Evolutionary conservation across 305 asterid species (phyloP), one percentile per base, ranked within the genome.

Genomic region (Fraxinus velutina): DNA sequence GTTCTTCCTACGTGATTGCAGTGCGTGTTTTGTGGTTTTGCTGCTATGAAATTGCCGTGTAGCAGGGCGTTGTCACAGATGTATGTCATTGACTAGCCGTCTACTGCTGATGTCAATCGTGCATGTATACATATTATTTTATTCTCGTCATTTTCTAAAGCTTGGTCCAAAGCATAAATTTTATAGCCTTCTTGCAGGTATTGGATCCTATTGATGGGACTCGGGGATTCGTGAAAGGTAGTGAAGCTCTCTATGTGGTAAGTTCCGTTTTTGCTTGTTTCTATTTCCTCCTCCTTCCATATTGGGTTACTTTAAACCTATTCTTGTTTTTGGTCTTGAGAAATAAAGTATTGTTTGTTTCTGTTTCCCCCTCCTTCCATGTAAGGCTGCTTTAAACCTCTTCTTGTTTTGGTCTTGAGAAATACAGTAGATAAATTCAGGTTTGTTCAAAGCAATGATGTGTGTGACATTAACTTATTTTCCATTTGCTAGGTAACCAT

Each of bases 121-220:
- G 24, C 4, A 55, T 57, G 13, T 32, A 30, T 52, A 27, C 27
- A 73, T 70, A 12, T 60, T 2, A n/a, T 64, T 34, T 80, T 64
- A 13, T 10, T 80, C 30, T 29, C 33, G 70, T 82, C 9, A 70
- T 78, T 66, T 66, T 77, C 36, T 79, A 60, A 44, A 64, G 68
- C n/a, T 47, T 84, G 17, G 72, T 75, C 80, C 80, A 62, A 84
- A 42, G 15, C 37, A 83, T 79, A 39, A 27, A 55, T 75, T 60
- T 70, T 83, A 27, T 82, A 55, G 32, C 55, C 76, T 76, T 84
- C 12, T 87, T 88, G 79, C 93, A 93, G 98, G 90, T 95, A 82
- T 84, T 95, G 97, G 99, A 95, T 89, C 99, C 99, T 75, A 93
- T 95, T 83, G 99, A 95, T 79, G 98, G 99, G 78, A 95, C 98